Evolutionary conservation across 176 grass and related monocot genomes (phyloP).

Genomic region (Tillandsia fasciculata): DNA sequence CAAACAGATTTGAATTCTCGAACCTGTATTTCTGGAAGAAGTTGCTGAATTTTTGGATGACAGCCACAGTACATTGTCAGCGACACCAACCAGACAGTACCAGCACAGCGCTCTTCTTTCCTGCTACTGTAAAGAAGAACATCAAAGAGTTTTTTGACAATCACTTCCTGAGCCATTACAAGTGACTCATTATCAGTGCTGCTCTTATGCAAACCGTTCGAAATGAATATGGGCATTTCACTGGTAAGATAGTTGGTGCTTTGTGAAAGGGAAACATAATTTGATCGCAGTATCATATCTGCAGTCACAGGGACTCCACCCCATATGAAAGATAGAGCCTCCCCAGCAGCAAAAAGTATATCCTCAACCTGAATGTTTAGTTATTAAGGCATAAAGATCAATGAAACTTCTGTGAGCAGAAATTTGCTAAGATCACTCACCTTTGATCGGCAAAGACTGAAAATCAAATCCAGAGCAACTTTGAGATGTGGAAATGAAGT

Average conservation of each 20-base stretch:
- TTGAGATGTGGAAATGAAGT: slow-evolving; percentile 62
- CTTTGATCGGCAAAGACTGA: slow-evolving; percentile 79
- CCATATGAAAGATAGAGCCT: slow-evolving; percentile 98
- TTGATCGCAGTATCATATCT: slow-evolving; percentile 75
- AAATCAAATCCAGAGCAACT: slow-evolving; percentile 73
- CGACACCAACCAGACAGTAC: slow-evolving; percentile 93
- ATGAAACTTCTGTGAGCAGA: background rate
- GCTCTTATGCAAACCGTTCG: slow-evolving; percentile 31
- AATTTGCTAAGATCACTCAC: slow-evolving; percentile 19
- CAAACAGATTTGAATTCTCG: background rate
- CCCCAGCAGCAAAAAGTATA: slow-evolving; percentile 85
- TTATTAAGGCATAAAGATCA: slow-evolving; percentile 2
- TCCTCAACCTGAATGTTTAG: slow-evolving; percentile 67
- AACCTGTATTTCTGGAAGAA: slow-evolving; percentile 95
- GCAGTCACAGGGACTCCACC: slow-evolving; percentile 66
- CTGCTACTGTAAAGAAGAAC: slow-evolving; percentile 75
- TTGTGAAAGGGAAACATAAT: slow-evolving; percentile 77
- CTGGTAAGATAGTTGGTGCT: slow-evolving; percentile 75
- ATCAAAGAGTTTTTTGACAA: slow-evolving; percentile 78
- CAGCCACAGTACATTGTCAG: slow-evolving; percentile 85
- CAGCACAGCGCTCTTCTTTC: slow-evolving; percentile 89
- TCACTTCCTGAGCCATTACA: slow-evolving; percentile 49
- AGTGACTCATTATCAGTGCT: slow-evolving; percentile 47
- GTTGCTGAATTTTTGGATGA: slow-evolving; percentile 80
- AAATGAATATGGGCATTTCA: slow-evolving; percentile 39